A percentile compares a stretch with the other conserved stretches of the same genome.
These are phyloP conservation scores for Thielaviopsis ethacetica DNA, from an alignment of 2,329 filamentous ascomycete species.

Conservation along the genomic window DNA sequence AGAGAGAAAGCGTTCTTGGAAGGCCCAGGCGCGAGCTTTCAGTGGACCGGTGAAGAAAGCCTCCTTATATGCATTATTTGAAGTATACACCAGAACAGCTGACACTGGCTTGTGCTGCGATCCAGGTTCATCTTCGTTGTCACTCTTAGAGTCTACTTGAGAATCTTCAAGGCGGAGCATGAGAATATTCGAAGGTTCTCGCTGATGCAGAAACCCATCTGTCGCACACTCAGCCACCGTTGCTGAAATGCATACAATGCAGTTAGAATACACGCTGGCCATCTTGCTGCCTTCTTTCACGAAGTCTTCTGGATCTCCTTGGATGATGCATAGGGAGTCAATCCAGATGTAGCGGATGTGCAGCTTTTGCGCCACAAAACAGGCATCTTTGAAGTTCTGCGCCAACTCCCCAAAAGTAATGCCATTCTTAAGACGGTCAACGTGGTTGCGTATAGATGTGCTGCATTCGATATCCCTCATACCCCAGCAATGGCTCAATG, in stretches of 20 bases:
- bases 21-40: neutral
- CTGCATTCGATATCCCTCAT: neutral
- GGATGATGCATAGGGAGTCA: neutral
- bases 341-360: neutral
- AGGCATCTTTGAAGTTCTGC: neutral
- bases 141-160: too few species aligned
- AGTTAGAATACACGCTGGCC: neutral
- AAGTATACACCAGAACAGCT: neutral
- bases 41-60: neutral
- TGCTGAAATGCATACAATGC: neutral
- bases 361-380: neutral
- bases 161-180: neutral
- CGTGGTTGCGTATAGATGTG: neutral
- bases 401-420: neutral
- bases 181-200: neutral
- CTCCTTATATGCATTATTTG: neutral
- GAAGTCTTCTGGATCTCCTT: neutral
- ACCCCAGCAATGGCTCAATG: neutral
- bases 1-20: neutral
- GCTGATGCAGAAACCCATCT: neutral
- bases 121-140: neutral
- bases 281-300: neutral
- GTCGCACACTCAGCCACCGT: neutral
- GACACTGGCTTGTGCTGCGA: neutral
- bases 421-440: neutral